Conservation (phyloP, 306 rosid species). For the Gillenia trifoliata region DNA sequence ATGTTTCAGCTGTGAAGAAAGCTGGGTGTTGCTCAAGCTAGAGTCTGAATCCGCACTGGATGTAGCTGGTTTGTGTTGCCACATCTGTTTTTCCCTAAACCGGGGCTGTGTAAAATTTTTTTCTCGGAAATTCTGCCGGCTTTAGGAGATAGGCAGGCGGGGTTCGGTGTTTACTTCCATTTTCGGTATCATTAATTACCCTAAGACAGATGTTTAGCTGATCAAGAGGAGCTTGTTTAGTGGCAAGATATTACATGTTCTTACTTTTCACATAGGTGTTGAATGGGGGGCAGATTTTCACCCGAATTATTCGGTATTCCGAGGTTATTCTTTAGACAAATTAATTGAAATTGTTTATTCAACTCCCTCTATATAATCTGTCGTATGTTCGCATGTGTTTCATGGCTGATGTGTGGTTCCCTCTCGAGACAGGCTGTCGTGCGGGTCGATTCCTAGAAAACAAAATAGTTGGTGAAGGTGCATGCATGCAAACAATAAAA, state of each 20-base stretch:
- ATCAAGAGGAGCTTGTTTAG: slow-evolving; percentile 16
- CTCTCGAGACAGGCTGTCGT: background rate
- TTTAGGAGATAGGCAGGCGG: slow-evolving; percentile 17
- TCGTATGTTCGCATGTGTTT: background rate
- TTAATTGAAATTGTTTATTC: slow-evolving; percentile 8
- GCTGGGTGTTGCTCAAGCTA: slow-evolving; percentile 51
- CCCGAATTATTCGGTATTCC: background rate
- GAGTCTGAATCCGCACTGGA: slow-evolving; percentile 9
- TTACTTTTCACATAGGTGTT: slow-evolving; percentile 2
- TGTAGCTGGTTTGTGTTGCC: slow-evolving; percentile 24
- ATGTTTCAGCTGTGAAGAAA: slow-evolving; percentile 46
- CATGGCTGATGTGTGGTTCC: background rate
- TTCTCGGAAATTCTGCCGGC: slow-evolving; percentile 5
- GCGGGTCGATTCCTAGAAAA: background rate
- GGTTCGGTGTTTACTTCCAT: slow-evolving; percentile 2
- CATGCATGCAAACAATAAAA: slow-evolving; percentile 2
- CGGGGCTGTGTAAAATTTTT: slow-evolving; percentile 15
- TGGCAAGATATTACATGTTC: slow-evolving; percentile 2
- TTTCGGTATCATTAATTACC: background rate
- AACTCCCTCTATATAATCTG: background rate
- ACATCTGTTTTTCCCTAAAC: slow-evolving; percentile 19
- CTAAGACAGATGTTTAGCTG: slow-evolving; percentile 8
- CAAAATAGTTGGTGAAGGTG: background rate
- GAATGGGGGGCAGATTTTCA: background rate
- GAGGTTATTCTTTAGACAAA: background rate